Percentiles rank a stretch among this genome's conserved stretches.
Conservation (phyloP, 2,329 filamentous ascomycete species). For the Byssothecium circinans region DNA sequence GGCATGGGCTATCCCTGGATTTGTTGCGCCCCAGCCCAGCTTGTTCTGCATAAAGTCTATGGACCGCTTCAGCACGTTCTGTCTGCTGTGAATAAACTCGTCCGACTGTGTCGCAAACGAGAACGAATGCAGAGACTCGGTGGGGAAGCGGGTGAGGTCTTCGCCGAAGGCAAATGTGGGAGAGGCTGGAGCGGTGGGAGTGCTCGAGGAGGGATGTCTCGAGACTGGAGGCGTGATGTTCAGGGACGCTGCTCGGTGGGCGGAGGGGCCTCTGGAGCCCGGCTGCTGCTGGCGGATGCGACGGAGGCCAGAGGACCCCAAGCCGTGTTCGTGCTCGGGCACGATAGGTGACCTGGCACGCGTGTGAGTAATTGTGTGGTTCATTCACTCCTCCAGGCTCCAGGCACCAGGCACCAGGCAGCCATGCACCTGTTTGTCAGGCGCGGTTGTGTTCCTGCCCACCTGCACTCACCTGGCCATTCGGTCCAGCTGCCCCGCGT, state of each 20-base stretch:
- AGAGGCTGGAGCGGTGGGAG: slow-evolving; percentile 67
- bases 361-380: slow-evolving; percentile 6
- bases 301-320: slow-evolving; percentile 82
- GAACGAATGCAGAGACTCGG: slow-evolving; percentile 96
- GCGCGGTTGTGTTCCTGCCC: neutral
- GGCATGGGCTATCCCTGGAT: slow-evolving; percentile 76
- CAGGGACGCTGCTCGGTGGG: slow-evolving; percentile 70
- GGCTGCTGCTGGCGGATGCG: slow-evolving; percentile 93
- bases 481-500: slow-evolving; percentile 68
- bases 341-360: slow-evolving; percentile 73
- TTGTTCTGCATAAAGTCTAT: slow-evolving; percentile 97
- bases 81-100: slow-evolving; percentile 85
- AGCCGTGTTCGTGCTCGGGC: slow-evolving; percentile 82
- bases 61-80: slow-evolving; percentile 89
- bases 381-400: neutral
- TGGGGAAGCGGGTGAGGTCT: slow-evolving; percentile 88
- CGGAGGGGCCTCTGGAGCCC: slow-evolving; percentile 60
- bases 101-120: slow-evolving; percentile 96
- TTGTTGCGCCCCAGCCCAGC: slow-evolving; percentile 76
- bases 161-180: slow-evolving; percentile 72
- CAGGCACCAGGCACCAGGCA: neutral
- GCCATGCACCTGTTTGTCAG: slow-evolving; percentile 1
- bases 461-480: slow-evolving; percentile 67
- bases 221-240: slow-evolving; percentile 65
- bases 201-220: slow-evolving; percentile 49